Evolutionary conservation across 2,329 filamentous ascomycete genomes (phyloP), one percentile per base, ranked within the genome.

Genomic region (Xylaria sp.): DNA sequence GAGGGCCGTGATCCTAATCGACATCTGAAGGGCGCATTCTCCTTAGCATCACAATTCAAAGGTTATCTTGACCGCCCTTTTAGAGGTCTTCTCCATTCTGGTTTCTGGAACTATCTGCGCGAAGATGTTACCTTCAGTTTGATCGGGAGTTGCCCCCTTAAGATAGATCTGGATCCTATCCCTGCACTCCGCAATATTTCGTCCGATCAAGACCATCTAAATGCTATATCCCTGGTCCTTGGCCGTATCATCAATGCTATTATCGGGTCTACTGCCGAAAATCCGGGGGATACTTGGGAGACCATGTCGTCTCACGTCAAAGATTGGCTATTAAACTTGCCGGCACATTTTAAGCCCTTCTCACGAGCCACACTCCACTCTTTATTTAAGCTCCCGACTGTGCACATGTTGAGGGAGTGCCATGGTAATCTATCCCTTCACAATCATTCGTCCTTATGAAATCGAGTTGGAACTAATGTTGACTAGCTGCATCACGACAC

Each of bases 111-210:
- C 67, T 85, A 85, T 61, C 78, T 86, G 0, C 79, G 84, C 0
- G 83, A 86, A 72, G 83, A 86, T 45, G 85, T 86, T n/a, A 85
- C 84, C 0, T 83, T 85, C n/a, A 83, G 83, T n/a, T 72, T 86
- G 0, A 84, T 83, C 48, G 77, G 81, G 45, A 73, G 76, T 5
- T 81, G 81, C 24, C 77, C 78, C 0, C 70, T 85, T 0, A 84
- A 83, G 69, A 83, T 84, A 63, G 75, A 81, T 19, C 61, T 82
- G 12, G 55, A 75, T 12, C 48, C 67, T 27, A 69, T 78, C 50
- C 47, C 66, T 19, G 6, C 69, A 19, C 60, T 57, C 5, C 45
- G 24, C 8, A 67, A 64, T 1, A 56, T 74, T 4, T 34, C 67
- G 0, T 67, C 69, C 0, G 79, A 82, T 21, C 73, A 79, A 24